These are phyloP conservation scores for Paecilomyces sp. DNA, from an alignment of 2,329 filamentous ascomycete genomes.

Conservation along the genomic window DNA sequence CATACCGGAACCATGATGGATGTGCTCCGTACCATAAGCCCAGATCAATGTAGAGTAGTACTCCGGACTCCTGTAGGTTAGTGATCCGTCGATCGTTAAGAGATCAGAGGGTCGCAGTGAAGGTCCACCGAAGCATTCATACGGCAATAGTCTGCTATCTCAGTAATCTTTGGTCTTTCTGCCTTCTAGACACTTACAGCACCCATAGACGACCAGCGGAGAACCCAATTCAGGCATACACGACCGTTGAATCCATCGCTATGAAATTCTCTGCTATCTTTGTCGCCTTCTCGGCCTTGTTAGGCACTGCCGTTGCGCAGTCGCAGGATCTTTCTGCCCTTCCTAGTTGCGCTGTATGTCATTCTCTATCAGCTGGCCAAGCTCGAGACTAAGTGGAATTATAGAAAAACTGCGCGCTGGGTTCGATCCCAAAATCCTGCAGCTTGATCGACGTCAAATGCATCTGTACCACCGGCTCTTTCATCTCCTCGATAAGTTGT, in stretches of 20 bases:
- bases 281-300: constrained; percentile 48
- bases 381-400: constrained; percentile 3
- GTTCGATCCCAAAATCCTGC: constrained; percentile 33
- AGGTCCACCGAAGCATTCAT: too few relatives aligned
- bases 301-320: constrained; percentile 42
- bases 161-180: not conserved
- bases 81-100: too few relatives aligned
- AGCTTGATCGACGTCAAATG: constrained; percentile 37
- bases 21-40: not conserved
- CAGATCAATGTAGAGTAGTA: too few relatives aligned
- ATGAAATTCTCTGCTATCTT: constrained; percentile 47
- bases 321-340: constrained; percentile 42
- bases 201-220: not conserved
- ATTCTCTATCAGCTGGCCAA: not conserved
- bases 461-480: constrained; percentile 41
- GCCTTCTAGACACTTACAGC: not conserved
- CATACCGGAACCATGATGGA: not conserved
- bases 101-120: too few relatives aligned
- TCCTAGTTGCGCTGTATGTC: constrained; percentile 51
- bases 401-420: constrained; percentile 34
- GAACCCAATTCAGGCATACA: not conserved
- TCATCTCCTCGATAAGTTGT: constrained; percentile 43
- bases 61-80: too few relatives aligned
- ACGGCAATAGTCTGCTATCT: too few relatives aligned
- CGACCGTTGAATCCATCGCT: constrained; percentile 8